Base-by-base conservation (phyloP, 805 yeast genomes). In the Cyberlindnera suaveolens region DNA sequence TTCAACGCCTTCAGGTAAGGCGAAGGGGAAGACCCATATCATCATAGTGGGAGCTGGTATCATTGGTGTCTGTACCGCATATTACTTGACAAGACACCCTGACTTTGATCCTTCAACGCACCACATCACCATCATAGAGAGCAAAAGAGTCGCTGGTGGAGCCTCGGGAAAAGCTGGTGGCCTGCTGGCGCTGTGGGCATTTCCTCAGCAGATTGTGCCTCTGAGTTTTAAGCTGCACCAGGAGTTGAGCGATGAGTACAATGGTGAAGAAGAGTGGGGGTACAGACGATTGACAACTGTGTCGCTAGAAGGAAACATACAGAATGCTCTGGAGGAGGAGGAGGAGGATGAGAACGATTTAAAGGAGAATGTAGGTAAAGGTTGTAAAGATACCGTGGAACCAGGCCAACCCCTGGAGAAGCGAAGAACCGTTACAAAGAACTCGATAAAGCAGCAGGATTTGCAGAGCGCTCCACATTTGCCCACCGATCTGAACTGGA, bases 161-260 rank as follows among this genome's bases (percentile, higher is more conserved):
- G 98, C 99, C 16, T 78, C 88, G 34, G 99, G 99, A 43, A 93
- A 91, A 57, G 98, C 99, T 6, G 99, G 98, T 36, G 99, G 99
- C 0, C 70, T 91, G 39, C 66, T 91, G 40, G 97, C 98, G 1
- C 74, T 85, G 18, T 90, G 97, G 95, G 98, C 98, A 0, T 93
- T 93, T 63, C 99, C 99, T 1, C 89, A 84, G 54, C 96, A 87
- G 62, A 78, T 91, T 40, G 98, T 89, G 7, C 93, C 96, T 0
- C 69, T 91, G 42, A 82, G 95, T 38, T 93, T 89, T 66, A 75
- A 77, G 50, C 71, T 91, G 48, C 99, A 91, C 66, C 87, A 83
- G 56, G 83, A 89, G 46, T 71, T 91, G 36, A 77, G 95, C 7
- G 80, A 82, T 45, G 74, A 79, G 64, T 86, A 78, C 62, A 74